Percentiles rank a stretch among this genome's conserved stretches.
Conservation (phyloP, 352 stramenopile genomes). For the Globisporangium canariense region DNA sequence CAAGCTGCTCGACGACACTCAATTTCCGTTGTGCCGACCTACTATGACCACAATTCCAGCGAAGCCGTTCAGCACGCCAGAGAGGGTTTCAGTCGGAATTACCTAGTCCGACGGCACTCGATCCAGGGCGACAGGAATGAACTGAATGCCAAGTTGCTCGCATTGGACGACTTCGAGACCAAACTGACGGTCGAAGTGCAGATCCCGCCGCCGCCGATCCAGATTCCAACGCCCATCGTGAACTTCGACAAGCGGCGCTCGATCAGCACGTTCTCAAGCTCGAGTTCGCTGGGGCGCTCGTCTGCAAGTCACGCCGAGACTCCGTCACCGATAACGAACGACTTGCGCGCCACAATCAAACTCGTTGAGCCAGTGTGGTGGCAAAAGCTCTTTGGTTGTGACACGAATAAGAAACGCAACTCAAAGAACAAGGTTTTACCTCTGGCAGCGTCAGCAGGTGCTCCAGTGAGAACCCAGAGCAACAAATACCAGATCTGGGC, state of each 20-base stretch:
- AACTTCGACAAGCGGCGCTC: not conserved
- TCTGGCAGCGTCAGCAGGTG: not conserved
- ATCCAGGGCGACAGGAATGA: conserved; percentile 26
- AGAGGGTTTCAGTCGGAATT: not conserved
- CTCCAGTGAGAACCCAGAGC: not conserved
- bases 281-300: conserved; percentile 1
- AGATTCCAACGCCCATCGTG: not conserved
- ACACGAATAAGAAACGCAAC: not conserved
- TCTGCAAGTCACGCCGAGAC: not conserved
- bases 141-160: conserved; percentile 22
- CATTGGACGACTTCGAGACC: conserved; percentile 11
- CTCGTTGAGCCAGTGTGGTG: not conserved
- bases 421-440: conserved; percentile 1
- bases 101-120: conserved; percentile 28
- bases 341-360: not conserved
- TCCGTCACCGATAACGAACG: not conserved
- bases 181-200: conserved; percentile 11
- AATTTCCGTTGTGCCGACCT: conserved; percentile 26
- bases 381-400: not conserved
- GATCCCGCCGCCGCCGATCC: not conserved
- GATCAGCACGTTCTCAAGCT: conserved; percentile 1
- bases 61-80: not conserved
- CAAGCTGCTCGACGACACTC: conserved; percentile 24
- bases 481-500: conserved; percentile 28
- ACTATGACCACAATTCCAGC: conserved; percentile 11